These are phyloP conservation scores for Gaeumannomyces sp. DNA, from an alignment of 2,329 filamentous ascomycete species.

Conservation along the genomic window DNA sequence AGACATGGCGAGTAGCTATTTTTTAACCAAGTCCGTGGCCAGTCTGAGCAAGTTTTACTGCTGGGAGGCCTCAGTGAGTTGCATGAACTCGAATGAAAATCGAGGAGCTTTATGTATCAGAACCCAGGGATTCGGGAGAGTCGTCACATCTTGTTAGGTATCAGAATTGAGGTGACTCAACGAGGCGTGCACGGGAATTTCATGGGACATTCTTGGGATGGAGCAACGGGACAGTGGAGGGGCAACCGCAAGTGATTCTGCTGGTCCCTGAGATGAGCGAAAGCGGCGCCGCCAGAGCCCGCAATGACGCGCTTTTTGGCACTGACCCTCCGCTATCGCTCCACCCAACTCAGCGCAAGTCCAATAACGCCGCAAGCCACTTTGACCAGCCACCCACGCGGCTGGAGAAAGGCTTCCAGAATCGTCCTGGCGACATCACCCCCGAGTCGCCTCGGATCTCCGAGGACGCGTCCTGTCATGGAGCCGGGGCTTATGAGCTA, in stretches of 20 bases:
- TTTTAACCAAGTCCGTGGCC: neutral
- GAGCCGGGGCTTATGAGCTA: neutral
- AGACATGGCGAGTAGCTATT: conserved; percentile 35
- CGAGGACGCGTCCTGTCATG: neutral
- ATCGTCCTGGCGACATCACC: neutral
- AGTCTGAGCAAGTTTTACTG: too few species aligned
- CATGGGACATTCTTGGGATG: neutral
- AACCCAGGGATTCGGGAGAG: neutral
- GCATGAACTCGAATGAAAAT: neutral
- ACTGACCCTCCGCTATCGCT: neutral
- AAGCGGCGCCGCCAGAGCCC: neutral
- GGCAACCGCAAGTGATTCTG: neutral
- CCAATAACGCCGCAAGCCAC: neutral
- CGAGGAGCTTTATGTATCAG: neutral
- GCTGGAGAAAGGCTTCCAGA: neutral
- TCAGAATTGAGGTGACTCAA: neutral
- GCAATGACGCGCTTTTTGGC: neutral
- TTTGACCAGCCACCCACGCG: neutral
- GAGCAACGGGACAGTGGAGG: neutral
- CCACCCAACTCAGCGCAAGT: neutral
- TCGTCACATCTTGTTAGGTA: neutral
- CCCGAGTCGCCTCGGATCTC: neutral
- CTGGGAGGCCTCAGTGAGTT: neutral
- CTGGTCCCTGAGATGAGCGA: neutral
- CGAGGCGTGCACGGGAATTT: neutral